Evolutionary conservation across 2,329 filamentous ascomycete species (phyloP).

Genomic region (Alternaria brassicicola): DNA sequence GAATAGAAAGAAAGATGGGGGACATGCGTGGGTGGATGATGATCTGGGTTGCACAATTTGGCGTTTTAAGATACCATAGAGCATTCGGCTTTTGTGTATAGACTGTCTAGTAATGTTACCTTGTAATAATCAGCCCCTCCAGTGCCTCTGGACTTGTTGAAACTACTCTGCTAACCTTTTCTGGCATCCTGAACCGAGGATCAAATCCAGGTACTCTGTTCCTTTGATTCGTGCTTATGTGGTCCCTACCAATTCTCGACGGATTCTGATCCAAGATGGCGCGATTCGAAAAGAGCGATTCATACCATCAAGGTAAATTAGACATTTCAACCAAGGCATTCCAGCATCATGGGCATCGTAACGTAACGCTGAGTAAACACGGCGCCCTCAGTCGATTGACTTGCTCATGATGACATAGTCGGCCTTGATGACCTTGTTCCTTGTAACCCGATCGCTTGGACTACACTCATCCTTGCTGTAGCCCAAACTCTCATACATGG

Average conservation of each 20-base stretch:
- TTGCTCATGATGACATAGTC: constrained; percentile 42
- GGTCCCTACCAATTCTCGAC: no score
- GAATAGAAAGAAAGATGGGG: neutral
- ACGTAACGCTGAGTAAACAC: neutral
- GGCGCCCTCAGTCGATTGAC: neutral
- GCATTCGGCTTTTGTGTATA: neutral
- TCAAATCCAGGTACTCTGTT: no score
- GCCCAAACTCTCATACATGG: constrained; percentile 68
- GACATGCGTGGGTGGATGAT: neutral
- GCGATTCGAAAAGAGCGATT: no score
- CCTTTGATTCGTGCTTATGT: no score
- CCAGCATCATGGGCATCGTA: neutral
- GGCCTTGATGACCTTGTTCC: constrained; percentile 25
- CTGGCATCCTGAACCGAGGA: no score
- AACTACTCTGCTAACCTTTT: no score
- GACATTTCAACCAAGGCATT: no score
- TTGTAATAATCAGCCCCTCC: neutral
- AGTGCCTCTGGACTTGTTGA: no score
- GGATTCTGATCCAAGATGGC: no score
- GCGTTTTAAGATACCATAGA: neutral
- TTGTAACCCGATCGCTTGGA: constrained; percentile 53
- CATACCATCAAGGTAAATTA: no score
- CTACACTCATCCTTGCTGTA: constrained; percentile 60
- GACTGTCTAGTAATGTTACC: neutral
- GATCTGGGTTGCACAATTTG: neutral